Percentiles rank a stretch among this genome's conserved stretches.
phyloP scores from a whole-genome alignment of 2,329 filamentous ascomycete species.

The Fusarium poae region DNA sequence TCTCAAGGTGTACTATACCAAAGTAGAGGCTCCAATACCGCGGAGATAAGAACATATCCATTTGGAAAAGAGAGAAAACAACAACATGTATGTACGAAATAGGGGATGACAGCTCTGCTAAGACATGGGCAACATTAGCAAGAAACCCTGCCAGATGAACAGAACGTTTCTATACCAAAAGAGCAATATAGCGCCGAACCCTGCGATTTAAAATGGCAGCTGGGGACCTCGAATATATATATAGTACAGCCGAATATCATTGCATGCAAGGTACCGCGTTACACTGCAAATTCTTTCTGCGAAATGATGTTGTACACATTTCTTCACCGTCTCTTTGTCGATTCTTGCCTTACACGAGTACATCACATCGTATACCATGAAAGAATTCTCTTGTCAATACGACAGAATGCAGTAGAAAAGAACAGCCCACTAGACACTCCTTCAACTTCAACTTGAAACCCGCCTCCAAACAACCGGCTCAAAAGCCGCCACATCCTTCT shows the following conservation, averaged over 20 bases:
- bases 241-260: constrained; percentile 31
- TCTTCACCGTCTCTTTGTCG: constrained; percentile 33
- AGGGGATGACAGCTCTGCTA: constrained; percentile 21
- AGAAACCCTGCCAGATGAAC: constrained; percentile 17
- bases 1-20: neutral
- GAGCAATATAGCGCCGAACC: constrained; percentile 29
- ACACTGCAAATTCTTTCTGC: constrained; percentile 14
- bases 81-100: constrained; percentile 19
- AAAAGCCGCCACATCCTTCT: constrained; percentile 16
- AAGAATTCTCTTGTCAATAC: constrained; percentile 5
- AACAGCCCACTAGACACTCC: constrained; percentile 44
- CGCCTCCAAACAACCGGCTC: constrained; percentile 35
- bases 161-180: constrained; percentile 37
- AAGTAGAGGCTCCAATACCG: constrained; percentile 1
- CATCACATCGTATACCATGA: neutral
- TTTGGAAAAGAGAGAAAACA: constrained; percentile 3
- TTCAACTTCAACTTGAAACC: constrained; percentile 46
- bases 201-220: constrained; percentile 11
- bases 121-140: neutral
- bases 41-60: constrained; percentile 16
- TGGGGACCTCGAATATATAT: constrained; percentile 10
- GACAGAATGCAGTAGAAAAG: neutral
- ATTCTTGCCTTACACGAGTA: neutral
- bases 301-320: constrained; percentile 19
- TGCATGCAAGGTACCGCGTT: constrained; percentile 39